Evolutionary conservation across 164 flowering plant genomes (phyloP).

Genomic region (Chimonanthus praecox): DNA sequence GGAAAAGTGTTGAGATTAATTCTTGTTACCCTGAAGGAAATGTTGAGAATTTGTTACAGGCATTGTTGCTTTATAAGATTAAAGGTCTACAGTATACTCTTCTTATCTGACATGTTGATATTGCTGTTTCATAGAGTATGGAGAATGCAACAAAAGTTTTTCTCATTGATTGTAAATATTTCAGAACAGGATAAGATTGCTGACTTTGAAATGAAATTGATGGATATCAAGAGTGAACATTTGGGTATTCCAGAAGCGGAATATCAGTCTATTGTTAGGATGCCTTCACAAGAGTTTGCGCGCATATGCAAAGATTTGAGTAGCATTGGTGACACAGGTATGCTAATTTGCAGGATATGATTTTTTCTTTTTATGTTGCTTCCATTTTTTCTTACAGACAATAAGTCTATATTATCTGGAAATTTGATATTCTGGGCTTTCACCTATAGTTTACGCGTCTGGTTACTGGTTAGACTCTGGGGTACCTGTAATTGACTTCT

Average conservation of each 20-base stretch:
- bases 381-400: neutral
- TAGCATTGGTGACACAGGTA: conserved; percentile 40
- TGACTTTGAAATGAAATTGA: conserved; percentile 74
- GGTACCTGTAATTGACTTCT: neutral
- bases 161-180: neutral
- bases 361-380: neutral
- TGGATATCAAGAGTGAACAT: conserved; percentile 33
- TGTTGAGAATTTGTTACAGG: neutral
- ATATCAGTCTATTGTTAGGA: conserved; percentile 63
- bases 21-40: too few relatives aligned
- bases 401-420: neutral
- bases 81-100: neutral
- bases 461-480: too few relatives aligned
- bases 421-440: neutral
- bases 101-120: neutral
- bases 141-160: neutral
- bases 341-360: neutral
- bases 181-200: conserved; percentile 65
- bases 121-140: neutral
- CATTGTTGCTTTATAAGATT: neutral
- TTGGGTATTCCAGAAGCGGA: conserved; percentile 39
- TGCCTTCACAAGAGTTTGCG: conserved; percentile 66
- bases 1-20: too few relatives aligned
- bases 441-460: too few relatives aligned
- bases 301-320: conserved; percentile 63